Evolutionary conservation across 2,329 filamentous ascomycete genomes (phyloP).

Genomic region (Diaporthe sp.): DNA sequence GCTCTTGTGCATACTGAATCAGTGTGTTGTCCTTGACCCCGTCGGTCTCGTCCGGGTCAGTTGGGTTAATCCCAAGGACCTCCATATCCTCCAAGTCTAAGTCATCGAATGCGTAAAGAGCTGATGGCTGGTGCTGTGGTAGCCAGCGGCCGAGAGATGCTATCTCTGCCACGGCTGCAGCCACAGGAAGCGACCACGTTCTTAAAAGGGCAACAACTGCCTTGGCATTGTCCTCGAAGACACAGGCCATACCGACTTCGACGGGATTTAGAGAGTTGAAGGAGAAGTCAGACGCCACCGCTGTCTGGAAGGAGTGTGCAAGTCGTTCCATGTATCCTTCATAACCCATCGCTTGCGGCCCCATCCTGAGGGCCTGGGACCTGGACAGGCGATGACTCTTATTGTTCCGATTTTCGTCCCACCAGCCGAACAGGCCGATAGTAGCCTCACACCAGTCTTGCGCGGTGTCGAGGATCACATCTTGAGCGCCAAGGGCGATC

Average conservation of each 20-base stretch:
- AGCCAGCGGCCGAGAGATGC: conserved; percentile 89
- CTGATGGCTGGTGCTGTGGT: conserved; percentile 67
- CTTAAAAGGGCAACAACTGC: conserved; percentile 80
- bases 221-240: conserved; percentile 86
- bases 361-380: conserved; percentile 51
- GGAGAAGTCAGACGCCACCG: conserved; percentile 77
- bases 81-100: conserved; percentile 89
- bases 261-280: conserved; percentile 81
- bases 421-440: conserved; percentile 88
- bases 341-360: conserved; percentile 61
- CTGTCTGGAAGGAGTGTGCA: conserved; percentile 76
- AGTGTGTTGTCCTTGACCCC: conserved; percentile 85
- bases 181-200: conserved; percentile 83
- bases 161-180: conserved; percentile 84
- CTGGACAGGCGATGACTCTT: conserved; percentile 56
- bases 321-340: conserved; percentile 82
- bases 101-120: conserved; percentile 70
- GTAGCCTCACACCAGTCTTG: conserved; percentile 95
- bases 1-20: conserved; percentile 77
- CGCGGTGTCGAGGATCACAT: conserved; percentile 80
- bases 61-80: conserved; percentile 77
- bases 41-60: conserved; percentile 69
- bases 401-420: conserved; percentile 80
- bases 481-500: conserved; percentile 80
- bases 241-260: conserved; percentile 84